Evolutionary conservation across 2,329 filamentous ascomycete species (phyloP), one percentile per base, ranked within the genome.

Genomic region (Calonectria pseudoreteaudii): DNA sequence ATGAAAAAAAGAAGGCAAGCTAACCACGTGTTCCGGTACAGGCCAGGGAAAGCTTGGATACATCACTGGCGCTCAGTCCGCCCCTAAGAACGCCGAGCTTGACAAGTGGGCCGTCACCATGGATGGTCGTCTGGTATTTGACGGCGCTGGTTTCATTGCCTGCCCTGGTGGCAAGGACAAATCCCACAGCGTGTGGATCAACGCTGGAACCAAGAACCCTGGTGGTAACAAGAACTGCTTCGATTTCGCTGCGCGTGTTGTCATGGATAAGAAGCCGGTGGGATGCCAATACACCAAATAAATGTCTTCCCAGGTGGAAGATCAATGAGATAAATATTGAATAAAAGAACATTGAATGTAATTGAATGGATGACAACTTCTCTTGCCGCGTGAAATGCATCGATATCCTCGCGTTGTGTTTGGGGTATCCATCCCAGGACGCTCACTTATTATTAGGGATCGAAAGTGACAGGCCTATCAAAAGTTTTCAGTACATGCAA

Each of bases 21-120:
- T 75, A 44, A 76, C 49, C 23, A 41, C 16, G 6, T 34, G 18
- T 3, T 23, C 70, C 36, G 18, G 18, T 3, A n/a, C 23, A 89
- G 88, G 89, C 74, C 88, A 90, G 73, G 91, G 91, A 65, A 84
- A 85, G 50, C 80, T 91, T 62, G 86, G 87, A 44, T 92, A 90
- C 83, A 85, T 86, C 34, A 89, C 86, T 11, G 88, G 86, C 60
- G 86, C 79, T 36, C 76, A 87, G 78, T 70, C 77, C 3, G 70
- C 83, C 0, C 84, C 86, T 28, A 79, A 78, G 50, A 86, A 88
- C 81, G 81, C 74, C 41, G 87, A 91, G 84, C 83, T 84, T 44
- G 84, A 83, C 56, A 85, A 86, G 69, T 93, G 88, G 85, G 74
- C 31, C 36, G 81, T n/a, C 72, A 91, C 66, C 85, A 88, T 77